phyloP scores from a whole-genome alignment of 192 early-diverging fungal species.

The Backusella macrospora region DNA sequence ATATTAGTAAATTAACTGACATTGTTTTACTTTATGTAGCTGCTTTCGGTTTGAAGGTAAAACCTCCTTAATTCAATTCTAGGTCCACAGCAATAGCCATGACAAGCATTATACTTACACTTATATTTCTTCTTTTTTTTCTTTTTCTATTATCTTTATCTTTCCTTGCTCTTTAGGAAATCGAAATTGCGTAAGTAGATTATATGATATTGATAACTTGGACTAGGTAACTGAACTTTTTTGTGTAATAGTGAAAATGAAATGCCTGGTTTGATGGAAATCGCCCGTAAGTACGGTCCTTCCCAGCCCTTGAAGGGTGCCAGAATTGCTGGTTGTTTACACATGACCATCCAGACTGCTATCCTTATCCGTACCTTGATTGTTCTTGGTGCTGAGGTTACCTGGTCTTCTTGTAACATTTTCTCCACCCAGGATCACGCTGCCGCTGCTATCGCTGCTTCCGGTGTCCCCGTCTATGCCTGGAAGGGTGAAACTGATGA shows the following conservation, averaged over 20 bases:
- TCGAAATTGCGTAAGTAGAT: conserved; percentile 50
- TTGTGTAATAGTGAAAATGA: conserved; percentile 83
- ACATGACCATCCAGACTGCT: conserved; percentile 99
- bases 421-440: conserved; percentile 99
- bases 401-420: conserved; percentile 68
- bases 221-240: conserved; percentile 1
- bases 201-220: not conserved
- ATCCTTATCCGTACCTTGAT: conserved; percentile 97
- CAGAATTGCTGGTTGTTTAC: conserved; percentile 96
- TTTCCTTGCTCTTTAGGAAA: conserved; percentile 89
- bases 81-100: not conserved
- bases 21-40: conserved; percentile 46
- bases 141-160: conserved; percentile 35
- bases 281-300: conserved; percentile 92
- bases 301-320: conserved; percentile 90
- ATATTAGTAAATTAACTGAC: not conserved
- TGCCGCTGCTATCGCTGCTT: conserved; percentile 95
- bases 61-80: conserved; percentile 67
- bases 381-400: conserved; percentile 93
- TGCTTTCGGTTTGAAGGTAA: conserved; percentile 97
- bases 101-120: not conserved
- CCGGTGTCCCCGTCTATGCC: conserved; percentile 95
- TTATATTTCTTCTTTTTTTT: conserved; percentile 18
- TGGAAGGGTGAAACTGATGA: conserved; percentile 99
- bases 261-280: conserved; percentile 98